Conservation (phyloP, 306 rosid species). For the Cotoneaster glaucophyllus region DNA sequence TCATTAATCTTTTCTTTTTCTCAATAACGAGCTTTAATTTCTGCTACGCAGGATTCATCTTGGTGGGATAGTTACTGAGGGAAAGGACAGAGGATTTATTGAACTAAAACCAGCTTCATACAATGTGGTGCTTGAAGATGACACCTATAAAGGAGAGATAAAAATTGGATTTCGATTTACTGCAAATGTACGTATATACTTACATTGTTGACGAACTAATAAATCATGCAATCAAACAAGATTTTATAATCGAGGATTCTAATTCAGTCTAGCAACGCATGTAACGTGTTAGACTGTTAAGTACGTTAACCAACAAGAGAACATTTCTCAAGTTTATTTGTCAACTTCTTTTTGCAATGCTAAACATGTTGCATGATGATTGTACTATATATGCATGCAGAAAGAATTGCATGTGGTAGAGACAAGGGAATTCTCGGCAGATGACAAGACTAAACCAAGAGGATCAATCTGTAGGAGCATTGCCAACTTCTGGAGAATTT, state of each 20-base stretch:
- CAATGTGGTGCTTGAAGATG: constrained; percentile 87
- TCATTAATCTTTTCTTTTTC: not conserved
- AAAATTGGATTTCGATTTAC: constrained; percentile 64
- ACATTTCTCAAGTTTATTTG: not conserved
- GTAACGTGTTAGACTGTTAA: too few relatives aligned
- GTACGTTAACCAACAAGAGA: too few relatives aligned
- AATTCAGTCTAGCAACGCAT: not conserved
- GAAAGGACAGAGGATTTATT: constrained; percentile 41
- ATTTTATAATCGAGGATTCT: not conserved
- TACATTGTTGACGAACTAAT: not conserved
- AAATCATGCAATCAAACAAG: not conserved
- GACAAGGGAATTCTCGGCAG: constrained; percentile 18
- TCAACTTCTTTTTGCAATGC: not conserved
- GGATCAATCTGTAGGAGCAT: constrained; percentile 31
- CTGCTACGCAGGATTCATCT: constrained; percentile 43
- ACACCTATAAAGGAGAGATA: constrained; percentile 71
- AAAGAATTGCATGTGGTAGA: constrained; percentile 26
- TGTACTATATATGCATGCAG: constrained; percentile 35
- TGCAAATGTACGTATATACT: constrained; percentile 29
- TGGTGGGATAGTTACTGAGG: constrained; percentile 68
- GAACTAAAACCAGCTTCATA: constrained; percentile 68
- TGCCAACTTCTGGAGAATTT: constrained; percentile 33
- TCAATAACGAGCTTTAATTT: not conserved
- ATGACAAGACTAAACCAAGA: constrained; percentile 27
- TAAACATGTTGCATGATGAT: not conserved